A percentile compares a stretch with the other conserved stretches of the same genome.
phyloP scores from a whole-genome alignment of 306 rosid genomes.

The Begonia fuchsioides region DNA sequence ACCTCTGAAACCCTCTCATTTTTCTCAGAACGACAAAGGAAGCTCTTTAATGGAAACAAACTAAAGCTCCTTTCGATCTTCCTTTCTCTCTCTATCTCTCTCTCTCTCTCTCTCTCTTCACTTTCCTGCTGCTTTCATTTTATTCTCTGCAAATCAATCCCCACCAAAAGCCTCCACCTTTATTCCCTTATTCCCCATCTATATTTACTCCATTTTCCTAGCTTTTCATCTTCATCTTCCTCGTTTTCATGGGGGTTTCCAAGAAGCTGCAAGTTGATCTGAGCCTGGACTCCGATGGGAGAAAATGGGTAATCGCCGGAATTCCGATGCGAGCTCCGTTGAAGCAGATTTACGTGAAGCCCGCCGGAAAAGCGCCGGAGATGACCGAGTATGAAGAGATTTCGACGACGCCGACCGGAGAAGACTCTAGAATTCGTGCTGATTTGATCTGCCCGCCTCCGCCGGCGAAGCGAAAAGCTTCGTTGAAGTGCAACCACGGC shows the following conservation, averaged over 20 bases:
- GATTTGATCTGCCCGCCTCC: slow-evolving; percentile 64
- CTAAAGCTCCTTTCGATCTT: slow-evolving; percentile 7
- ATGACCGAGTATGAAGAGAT: slow-evolving; percentile 1
- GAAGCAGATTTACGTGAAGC: slow-evolving; percentile 37
- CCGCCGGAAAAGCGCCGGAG: slow-evolving; percentile 17
- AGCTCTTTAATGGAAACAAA: slow-evolving; percentile 2
- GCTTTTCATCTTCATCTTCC: neutral
- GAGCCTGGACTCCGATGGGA: slow-evolving; percentile 27
- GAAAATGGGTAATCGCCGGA: slow-evolving; percentile 63
- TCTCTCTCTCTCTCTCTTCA: slow-evolving; percentile 20
- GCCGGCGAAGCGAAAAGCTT: slow-evolving; percentile 54
- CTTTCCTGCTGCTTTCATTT: slow-evolving; percentile 39
- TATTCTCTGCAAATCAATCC: slow-evolving; percentile 15
- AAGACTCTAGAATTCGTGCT: slow-evolving; percentile 40
- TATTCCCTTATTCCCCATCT: slow-evolving; percentile 26
- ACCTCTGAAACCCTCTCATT: neutral
- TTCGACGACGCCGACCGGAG: slow-evolving; percentile 60
- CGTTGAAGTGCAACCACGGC: slow-evolving; percentile 42
- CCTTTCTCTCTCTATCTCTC: neutral
- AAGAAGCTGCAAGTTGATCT: slow-evolving; percentile 22
- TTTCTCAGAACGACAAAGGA: slow-evolving; percentile 7
- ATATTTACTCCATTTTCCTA: slow-evolving; percentile 4
- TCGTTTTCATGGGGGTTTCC: slow-evolving; percentile 38
- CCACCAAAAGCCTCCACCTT: slow-evolving; percentile 14
- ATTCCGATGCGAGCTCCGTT: slow-evolving; percentile 42